Evolutionary conservation across 352 stramenopile species (phyloP).

Genomic region (Phytopythium chamaehyphon): DNA sequence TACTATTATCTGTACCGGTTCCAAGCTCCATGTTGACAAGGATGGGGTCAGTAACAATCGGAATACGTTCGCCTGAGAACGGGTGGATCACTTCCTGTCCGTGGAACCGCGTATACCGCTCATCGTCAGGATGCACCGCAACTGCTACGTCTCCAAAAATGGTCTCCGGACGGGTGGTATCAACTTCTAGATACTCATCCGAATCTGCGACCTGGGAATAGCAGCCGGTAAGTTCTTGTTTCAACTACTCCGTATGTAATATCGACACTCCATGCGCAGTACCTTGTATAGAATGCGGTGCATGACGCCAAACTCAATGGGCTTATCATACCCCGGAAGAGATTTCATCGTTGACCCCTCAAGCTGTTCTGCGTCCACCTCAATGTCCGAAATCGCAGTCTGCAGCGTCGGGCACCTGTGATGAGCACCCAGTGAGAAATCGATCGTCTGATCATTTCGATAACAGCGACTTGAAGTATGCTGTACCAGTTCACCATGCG

Average conservation of each 20-base stretch:
- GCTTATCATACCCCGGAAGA: slow-evolving; percentile 62
- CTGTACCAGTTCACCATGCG: slow-evolving; percentile 98
- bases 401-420: slow-evolving; percentile 89
- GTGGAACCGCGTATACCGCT: slow-evolving; percentile 93
- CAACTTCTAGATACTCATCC: slow-evolving; percentile 87
- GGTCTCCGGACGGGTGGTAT: slow-evolving; percentile 98
- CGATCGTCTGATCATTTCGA: too few relatives aligned
- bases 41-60: slow-evolving; percentile 93
- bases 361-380: slow-evolving; percentile 98
- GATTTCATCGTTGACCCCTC: slow-evolving; percentile 78
- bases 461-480: too few relatives aligned
- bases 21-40: slow-evolving; percentile 99
- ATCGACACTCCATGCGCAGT: too few relatives aligned
- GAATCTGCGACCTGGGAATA: slow-evolving; percentile 40
- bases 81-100: slow-evolving; percentile 95
- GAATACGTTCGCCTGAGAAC: slow-evolving; percentile 87
- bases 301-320: slow-evolving; percentile 86
- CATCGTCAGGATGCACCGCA: slow-evolving; percentile 96
- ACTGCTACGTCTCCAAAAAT: slow-evolving; percentile 99
- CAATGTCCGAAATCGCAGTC: slow-evolving; percentile 94
- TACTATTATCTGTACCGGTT: slow-evolving; percentile 89
- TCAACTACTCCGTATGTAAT: too few relatives aligned
- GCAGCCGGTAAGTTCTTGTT: background rate
- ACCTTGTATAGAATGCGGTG: slow-evolving; percentile 75
- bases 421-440: too few relatives aligned